Percentiles rank a stretch among this genome's conserved stretches.
Evolutionary conservation across 257 asterid genomes (phyloP).

Genomic region (Solanum acaule): DNA sequence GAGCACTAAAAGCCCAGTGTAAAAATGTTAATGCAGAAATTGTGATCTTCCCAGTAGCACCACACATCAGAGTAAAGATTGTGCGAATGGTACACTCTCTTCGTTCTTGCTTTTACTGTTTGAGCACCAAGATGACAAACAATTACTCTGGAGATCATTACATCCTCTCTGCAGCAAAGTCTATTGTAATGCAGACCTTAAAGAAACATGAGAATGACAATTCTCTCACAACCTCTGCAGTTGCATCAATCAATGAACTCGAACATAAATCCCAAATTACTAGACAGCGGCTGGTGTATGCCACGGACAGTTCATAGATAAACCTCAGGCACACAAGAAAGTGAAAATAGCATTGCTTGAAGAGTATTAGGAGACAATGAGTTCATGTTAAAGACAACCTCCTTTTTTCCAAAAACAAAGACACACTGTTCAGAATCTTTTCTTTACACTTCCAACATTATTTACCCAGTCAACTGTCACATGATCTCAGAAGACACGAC

Average conservation of each 20-base stretch:
- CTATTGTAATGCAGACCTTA: not conserved
- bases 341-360: not conserved
- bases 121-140: not conserved
- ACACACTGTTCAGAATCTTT: not conserved
- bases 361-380: not conserved
- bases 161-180: not conserved
- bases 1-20: not conserved
- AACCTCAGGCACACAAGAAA: not conserved
- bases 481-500: not conserved
- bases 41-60: not conserved
- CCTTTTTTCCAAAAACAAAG: not conserved
- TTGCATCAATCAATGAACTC: not conserved
- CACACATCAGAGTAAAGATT: not conserved
- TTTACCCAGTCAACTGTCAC: not conserved
- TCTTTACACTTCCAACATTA: conserved; percentile 6
- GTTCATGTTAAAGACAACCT: not conserved
- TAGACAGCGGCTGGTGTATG: not conserved
- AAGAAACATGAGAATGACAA: not conserved
- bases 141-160: not conserved
- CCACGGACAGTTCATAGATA: not conserved
- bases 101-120: not conserved
- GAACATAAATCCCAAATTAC: not conserved
- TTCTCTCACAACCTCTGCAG: not conserved
- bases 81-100: not conserved
- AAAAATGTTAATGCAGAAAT: not conserved